Conservation (phyloP, 331 rosid species). For the Rhamnella rubrinervis region DNA sequence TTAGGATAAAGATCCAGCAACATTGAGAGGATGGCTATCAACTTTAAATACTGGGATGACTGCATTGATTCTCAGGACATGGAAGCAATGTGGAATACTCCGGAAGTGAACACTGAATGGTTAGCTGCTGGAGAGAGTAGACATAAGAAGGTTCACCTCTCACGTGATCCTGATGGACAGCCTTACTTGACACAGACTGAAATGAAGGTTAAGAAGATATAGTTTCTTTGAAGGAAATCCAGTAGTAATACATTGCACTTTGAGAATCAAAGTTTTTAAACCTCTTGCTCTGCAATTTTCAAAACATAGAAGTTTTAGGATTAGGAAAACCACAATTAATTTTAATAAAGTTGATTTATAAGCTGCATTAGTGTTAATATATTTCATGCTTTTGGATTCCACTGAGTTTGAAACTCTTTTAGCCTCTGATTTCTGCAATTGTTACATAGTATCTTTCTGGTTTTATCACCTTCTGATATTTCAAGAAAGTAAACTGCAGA, state of each 20-base stretch:
- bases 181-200: slow-evolving; percentile 85
- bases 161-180: slow-evolving; percentile 93
- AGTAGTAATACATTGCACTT: background rate
- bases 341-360: background rate
- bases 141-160: slow-evolving; percentile 69
- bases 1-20: slow-evolving; percentile 12
- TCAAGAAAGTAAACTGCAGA: no score
- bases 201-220: slow-evolving; percentile 61
- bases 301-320: background rate
- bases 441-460: no score
- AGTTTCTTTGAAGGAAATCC: slow-evolving; percentile 17
- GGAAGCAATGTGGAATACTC: slow-evolving; percentile 76
- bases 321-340: background rate
- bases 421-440: no score
- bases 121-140: slow-evolving; percentile 71
- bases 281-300: background rate
- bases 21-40: slow-evolving; percentile 44
- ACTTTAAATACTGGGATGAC: slow-evolving; percentile 75
- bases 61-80: slow-evolving; percentile 62
- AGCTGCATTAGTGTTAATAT: background rate
- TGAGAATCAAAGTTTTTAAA: background rate
- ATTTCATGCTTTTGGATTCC: no score
- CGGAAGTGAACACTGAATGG: slow-evolving; percentile 76
- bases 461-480: background rate
- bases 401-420: no score